phyloP scores from a whole-genome alignment of 768 basidiomycete genomes.

The Leccinum barrowsii region DNA sequence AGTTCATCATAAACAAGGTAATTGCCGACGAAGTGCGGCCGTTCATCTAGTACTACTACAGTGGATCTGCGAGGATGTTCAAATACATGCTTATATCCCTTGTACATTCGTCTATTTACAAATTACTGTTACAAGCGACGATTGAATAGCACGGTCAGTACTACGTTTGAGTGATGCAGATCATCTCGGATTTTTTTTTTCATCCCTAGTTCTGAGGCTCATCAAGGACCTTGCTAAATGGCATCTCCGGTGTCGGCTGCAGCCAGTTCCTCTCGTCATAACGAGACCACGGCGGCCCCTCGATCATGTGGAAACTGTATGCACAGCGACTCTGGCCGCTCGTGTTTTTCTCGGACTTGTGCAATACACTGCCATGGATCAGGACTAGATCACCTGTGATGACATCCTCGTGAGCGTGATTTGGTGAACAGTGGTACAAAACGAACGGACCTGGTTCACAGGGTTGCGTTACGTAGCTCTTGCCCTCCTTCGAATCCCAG shows the following conservation, averaged over 20 bases:
- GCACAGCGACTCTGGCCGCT: constrained; percentile 81
- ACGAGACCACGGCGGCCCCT: constrained; percentile 60
- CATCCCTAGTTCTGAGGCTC: no score
- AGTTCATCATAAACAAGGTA: no score
- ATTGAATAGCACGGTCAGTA: no score
- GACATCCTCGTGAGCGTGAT: background rate
- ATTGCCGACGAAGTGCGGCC: no score
- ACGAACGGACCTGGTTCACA: constrained; percentile 62
- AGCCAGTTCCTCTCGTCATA: constrained; percentile 96
- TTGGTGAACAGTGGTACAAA: background rate
- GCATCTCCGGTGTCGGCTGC: constrained; percentile 81
- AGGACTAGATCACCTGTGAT: constrained; percentile 79
- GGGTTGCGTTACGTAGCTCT: constrained; percentile 61
- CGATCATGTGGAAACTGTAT: constrained; percentile 96
- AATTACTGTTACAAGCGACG: no score
- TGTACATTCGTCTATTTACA: no score
- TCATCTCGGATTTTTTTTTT: no score
- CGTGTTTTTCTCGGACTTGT: constrained; percentile 86
- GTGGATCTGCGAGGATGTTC: no score
- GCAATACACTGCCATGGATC: constrained; percentile 90
- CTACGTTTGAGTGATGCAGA: no score
- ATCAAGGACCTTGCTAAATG: constrained; percentile 64
- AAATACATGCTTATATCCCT: no score
- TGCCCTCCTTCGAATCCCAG: constrained; percentile 3
- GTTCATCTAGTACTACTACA: no score